Evolutionary conservation across 1,284 basidiomycete genomes (phyloP), one percentile per base, ranked within the genome.

Genomic region (Schizophyllum amplum): DNA sequence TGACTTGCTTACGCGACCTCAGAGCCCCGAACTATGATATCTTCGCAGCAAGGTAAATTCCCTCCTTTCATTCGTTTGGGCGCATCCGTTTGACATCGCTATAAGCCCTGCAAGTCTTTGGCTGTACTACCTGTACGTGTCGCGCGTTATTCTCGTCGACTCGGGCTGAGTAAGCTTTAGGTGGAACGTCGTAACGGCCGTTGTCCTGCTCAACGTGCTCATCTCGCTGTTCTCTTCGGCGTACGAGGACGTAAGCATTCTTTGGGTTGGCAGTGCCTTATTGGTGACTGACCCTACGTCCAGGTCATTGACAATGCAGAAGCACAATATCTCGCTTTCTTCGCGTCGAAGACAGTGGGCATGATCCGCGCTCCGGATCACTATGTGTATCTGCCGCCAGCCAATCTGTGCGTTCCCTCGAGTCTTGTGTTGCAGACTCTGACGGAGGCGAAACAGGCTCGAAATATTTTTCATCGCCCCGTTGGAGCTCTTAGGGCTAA

Each of bases 221-320:
- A 94, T 99, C 64, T 98, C 96, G 11, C 74, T 98, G 65, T 98
- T 95, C 68, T 86, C 92, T 11, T 92, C 92, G 33, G 92, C 93
- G 0, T 95, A 95, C 67, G 82, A 85, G 15, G 91, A 92, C 65
- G 90, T 93, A 65, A 74, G 81, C 78, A n/a, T 20, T 56, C 53
- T 61, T 58, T 33, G 24, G 33, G 11, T 42, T 55, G 20, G 47
- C 55, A 46, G n/a, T 54, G 27, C 47, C 51, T 21, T 51, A 15
- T 46, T 50, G n/a, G 52, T 24, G 20, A 50, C 5, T 33, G 20
- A 24, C 51, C 6, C 22, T 13, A 42, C 50, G 21, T 23, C 4
- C 53, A 84, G 78, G 76, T 84, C 6, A 73, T 85, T 2, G 79
- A 77, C 56, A 83, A 87, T 58, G 83, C 84, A 1, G 80, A 84